These are phyloP conservation scores for Taiwanofungus camphoratus DNA, from an alignment of 1,284 basidiomycete species.

Conservation along the genomic window DNA sequence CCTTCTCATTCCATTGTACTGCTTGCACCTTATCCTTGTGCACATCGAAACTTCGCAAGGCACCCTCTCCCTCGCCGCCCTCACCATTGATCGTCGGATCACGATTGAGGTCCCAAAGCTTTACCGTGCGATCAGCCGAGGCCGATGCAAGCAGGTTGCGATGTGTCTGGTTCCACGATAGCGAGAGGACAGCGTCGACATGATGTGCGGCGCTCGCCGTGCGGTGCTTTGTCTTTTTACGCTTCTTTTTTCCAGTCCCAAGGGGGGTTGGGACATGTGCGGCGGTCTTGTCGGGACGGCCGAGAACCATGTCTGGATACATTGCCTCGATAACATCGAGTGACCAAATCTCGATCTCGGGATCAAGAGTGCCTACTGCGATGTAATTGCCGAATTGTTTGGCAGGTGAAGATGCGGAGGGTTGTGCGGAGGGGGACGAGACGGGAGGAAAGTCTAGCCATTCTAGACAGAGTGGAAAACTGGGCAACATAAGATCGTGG, in stretches of 20 bases:
- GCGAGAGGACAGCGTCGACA: conserved; percentile 87
- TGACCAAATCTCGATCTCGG: conserved; percentile 98
- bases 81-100: conserved; percentile 48
- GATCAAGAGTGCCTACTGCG: conserved; percentile 95
- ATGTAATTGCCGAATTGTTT: conserved; percentile 81
- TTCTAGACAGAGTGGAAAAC: conserved; percentile 97
- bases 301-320: conserved; percentile 91
- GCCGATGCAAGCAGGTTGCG: conserved; percentile 90
- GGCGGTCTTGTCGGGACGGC: conserved; percentile 81
- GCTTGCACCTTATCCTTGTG: conserved; percentile 98
- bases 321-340: conserved; percentile 91
- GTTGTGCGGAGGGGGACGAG: conserved; percentile 36
- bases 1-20: conserved; percentile 90
- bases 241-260: conserved; percentile 92
- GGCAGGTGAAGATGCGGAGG: conserved; percentile 29
- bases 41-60: conserved; percentile 82
- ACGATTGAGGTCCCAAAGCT: conserved; percentile 92
- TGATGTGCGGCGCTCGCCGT: conserved; percentile 70
- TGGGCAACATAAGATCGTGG: conserved; percentile 97
- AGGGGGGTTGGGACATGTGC: conserved; percentile 72
- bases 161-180: conserved; percentile 90
- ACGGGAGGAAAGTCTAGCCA: conserved; percentile 94
- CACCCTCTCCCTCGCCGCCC: conserved; percentile 45
- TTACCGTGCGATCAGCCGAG: conserved; percentile 93
- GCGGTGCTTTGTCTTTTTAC: conserved; percentile 80